A percentile compares a stretch with the other conserved stretches of the same genome.
phyloP scores from a whole-genome alignment of 306 rosid species.

The Betula pendula region DNA sequence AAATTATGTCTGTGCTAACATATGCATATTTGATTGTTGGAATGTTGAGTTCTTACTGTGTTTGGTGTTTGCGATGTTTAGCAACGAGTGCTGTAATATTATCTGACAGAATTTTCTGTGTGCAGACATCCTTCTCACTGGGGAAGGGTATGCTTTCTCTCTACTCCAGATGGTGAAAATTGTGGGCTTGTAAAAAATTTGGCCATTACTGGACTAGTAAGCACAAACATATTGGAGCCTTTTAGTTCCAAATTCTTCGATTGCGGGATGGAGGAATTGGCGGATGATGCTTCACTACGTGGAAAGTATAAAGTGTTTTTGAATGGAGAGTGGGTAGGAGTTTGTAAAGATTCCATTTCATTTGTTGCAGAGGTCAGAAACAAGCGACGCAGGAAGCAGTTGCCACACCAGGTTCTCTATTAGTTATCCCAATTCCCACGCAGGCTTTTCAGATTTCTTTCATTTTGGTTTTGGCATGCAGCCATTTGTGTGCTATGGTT shows the following conservation, averaged over 20 bases:
- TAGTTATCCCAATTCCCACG: constrained; percentile 8
- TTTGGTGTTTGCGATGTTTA: constrained; percentile 14
- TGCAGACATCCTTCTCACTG: constrained; percentile 99
- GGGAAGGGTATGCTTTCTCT: constrained; percentile 96
- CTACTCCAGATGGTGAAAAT: constrained; percentile 98
- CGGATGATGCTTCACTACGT: constrained; percentile 59
- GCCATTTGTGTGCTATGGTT: constrained; percentile 11
- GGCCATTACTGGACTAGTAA: constrained; percentile 83
- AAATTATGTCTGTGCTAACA: background rate
- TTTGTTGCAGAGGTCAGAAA: constrained; percentile 63
- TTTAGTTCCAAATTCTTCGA: constrained; percentile 44
- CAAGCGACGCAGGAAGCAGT: constrained; percentile 54
- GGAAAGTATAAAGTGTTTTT: constrained; percentile 68
- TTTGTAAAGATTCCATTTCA: constrained; percentile 58
- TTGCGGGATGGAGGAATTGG: constrained; percentile 80
- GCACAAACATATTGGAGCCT: constrained; percentile 46
- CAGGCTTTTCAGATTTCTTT: constrained; percentile 10
- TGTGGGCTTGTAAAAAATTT: constrained; percentile 96
- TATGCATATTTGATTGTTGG: background rate
- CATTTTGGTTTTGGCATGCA: constrained; percentile 22
- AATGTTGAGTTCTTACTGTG: background rate
- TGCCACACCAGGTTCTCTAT: constrained; percentile 72
- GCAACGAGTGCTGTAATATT: background rate
- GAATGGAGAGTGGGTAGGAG: constrained; percentile 94
- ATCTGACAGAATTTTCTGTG: constrained; percentile 33